These are phyloP conservation scores for Diddensiella santjacobensis DNA, from an alignment of 805 yeast species.

Conservation along the genomic window DNA sequence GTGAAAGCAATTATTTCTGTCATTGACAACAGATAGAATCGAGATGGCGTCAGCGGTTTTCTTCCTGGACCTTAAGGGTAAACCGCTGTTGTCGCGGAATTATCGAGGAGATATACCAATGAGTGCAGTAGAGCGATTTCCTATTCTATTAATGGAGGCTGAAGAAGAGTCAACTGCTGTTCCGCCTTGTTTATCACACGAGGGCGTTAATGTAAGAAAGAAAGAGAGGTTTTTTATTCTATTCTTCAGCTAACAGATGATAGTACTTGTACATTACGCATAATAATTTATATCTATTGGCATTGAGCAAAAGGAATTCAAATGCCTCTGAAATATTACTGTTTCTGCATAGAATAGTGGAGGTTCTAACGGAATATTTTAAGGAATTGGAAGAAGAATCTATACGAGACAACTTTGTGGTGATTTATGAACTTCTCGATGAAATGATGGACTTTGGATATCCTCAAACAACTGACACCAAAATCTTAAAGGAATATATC, in stretches of 20 bases:
- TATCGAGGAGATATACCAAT: slow-evolving; percentile 67
- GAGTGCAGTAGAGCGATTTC: slow-evolving; percentile 57
- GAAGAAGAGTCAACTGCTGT: slow-evolving; percentile 35
- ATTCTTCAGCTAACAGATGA: not conserved
- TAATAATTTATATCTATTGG: slow-evolving; percentile 43
- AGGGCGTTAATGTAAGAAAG: slow-evolving; percentile 41
- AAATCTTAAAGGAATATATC: slow-evolving; percentile 72
- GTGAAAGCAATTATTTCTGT: too few species aligned
- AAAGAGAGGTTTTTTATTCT: not conserved
- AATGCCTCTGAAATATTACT: slow-evolving; percentile 57
- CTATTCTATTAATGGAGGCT: slow-evolving; percentile 46
- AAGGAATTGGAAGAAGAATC: slow-evolving; percentile 51
- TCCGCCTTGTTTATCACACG: slow-evolving; percentile 45
- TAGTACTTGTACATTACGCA: slow-evolving; percentile 49
- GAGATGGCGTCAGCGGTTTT: slow-evolving; percentile 65
- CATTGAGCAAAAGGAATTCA: slow-evolving; percentile 31
- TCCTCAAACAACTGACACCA: slow-evolving; percentile 79
- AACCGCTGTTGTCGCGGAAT: slow-evolving; percentile 63
- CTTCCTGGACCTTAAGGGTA: slow-evolving; percentile 64
- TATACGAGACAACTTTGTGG: slow-evolving; percentile 65
- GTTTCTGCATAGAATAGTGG: slow-evolving; percentile 49
- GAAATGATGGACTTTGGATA: slow-evolving; percentile 87
- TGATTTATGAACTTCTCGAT: slow-evolving; percentile 78
- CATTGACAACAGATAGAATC: not conserved
- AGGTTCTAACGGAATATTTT: slow-evolving; percentile 46